Base-by-base conservation (phyloP, 768 basidiomycete species). In the Tricholoma furcatifolium region DNA sequence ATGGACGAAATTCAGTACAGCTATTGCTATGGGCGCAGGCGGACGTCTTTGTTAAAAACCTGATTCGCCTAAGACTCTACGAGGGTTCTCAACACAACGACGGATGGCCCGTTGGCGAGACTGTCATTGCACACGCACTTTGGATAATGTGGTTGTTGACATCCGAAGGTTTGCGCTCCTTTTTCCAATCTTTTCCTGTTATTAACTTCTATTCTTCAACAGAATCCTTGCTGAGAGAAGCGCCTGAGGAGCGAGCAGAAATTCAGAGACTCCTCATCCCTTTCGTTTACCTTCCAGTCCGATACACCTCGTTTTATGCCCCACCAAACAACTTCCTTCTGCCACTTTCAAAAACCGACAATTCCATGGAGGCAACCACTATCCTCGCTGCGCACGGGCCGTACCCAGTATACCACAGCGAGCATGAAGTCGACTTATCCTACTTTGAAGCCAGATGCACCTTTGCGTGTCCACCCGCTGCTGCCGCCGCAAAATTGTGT, bases 321-420 rank as follows among this genome's bases (percentile, higher is more conserved):
- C 86, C 88, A 0, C 81, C 85, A 14, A 71, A 79, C 50, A 83
- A 87, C 61, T 83, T 65, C 49, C 68, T 89, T 32, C 86, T 88
- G 0, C 70, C 83, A 30, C 51, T 46, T 58, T 48, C 61, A 52
- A 43, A 47, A 52, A 53, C 53, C 42, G 39, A 47, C 39, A 11
- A 8, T 39, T 47, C 54, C 21, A 23, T 42, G 55, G 63, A 47
- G n/a, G 55, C 35, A 54, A 53, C 54, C 53, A 66, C 68, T n/a
- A 62, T 67, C 55, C 54, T 58, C 15, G 70, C 71, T 35, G 60
- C 58, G 0, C 79, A 81, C 43, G 80, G 81, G 0, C 63, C 62
- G 20, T 84, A 76, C 57, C 83, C 79, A 0, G 62, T 73, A 17
- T 80, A 81, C 65, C 66, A 70, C 15, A 4, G 11, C 17, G 15